phyloP scores from a whole-genome alignment of 2,329 filamentous ascomycete species.

The Dactylonectria estremocensis region DNA sequence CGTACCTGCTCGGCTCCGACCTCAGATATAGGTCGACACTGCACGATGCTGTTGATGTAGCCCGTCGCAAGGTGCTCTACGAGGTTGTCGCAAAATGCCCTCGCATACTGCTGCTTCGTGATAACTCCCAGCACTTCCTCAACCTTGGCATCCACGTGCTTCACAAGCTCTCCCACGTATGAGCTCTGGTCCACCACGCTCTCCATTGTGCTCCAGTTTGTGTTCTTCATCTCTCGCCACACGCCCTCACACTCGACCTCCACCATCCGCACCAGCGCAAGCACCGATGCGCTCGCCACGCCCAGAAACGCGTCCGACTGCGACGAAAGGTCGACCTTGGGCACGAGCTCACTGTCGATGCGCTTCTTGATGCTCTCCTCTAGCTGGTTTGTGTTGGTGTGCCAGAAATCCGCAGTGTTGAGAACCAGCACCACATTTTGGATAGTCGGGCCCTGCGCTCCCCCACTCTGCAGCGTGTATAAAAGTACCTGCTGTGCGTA shows the following conservation, averaged over 20 bases:
- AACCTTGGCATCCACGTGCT: slow-evolving; percentile 79
- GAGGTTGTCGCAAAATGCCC: slow-evolving; percentile 96
- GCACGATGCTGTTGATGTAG: slow-evolving; percentile 88
- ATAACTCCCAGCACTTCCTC: slow-evolving; percentile 83
- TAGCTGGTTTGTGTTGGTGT: slow-evolving; percentile 90
- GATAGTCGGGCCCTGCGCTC: slow-evolving; percentile 67
- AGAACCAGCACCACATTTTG: slow-evolving; percentile 89
- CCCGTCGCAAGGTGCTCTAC: slow-evolving; percentile 87
- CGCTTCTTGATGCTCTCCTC: slow-evolving; percentile 95
- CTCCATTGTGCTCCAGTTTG: slow-evolving; percentile 94
- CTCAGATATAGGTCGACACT: slow-evolving; percentile 92
- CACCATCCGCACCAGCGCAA: slow-evolving; percentile 86
- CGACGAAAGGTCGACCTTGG: slow-evolving; percentile 88
- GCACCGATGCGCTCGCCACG: slow-evolving; percentile 89
- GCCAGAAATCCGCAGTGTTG: slow-evolving; percentile 98
- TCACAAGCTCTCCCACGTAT: slow-evolving; percentile 88
- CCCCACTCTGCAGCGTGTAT: slow-evolving; percentile 74
- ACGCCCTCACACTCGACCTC: slow-evolving; percentile 86
- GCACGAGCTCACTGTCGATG: slow-evolving; percentile 83
- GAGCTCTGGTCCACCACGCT: slow-evolving; percentile 93
- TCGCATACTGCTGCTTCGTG: slow-evolving; percentile 92
- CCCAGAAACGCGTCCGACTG: slow-evolving; percentile 97
- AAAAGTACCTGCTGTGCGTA: slow-evolving; percentile 95
- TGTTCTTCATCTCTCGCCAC: slow-evolving; percentile 98
- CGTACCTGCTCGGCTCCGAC: slow-evolving; percentile 90